These are phyloP conservation scores for Trichoderma arundinaceum DNA, from an alignment of 2,329 filamentous ascomycete genomes.

Conservation along the genomic window DNA sequence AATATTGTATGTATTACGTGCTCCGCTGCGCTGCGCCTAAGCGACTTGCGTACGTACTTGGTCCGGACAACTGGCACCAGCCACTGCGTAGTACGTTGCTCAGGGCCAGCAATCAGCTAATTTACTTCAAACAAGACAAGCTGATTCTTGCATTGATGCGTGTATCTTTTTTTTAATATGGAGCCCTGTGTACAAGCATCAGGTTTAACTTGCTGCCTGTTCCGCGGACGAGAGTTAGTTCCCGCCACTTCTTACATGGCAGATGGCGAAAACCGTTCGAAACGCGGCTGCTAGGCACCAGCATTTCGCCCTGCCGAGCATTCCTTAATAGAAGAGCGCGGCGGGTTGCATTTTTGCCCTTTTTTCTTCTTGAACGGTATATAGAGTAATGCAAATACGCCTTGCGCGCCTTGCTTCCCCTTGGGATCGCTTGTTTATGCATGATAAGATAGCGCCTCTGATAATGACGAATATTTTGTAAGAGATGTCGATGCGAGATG, in stretches of 20 bases:
- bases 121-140: background rate
- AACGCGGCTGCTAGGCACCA: conserved; percentile 33
- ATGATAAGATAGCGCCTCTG: background rate
- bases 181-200: background rate
- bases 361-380: background rate
- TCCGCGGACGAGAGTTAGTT: background rate
- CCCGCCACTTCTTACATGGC: conserved; percentile 22
- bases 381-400: background rate
- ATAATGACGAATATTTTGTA: conserved; percentile 29
- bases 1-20: too few species aligned
- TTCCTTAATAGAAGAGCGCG: background rate
- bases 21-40: background rate
- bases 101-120: too few species aligned
- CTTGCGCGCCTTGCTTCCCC: background rate
- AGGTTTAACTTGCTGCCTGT: conserved; percentile 32
- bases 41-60: background rate
- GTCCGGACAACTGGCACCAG: background rate
- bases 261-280: conserved; percentile 12
- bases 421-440: conserved; percentile 2
- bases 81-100: background rate
- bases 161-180: background rate
- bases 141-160: background rate
- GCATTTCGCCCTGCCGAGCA: conserved; percentile 30
- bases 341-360: background rate
- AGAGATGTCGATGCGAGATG: background rate